Percentiles rank a stretch among this genome's conserved stretches.
These are phyloP conservation scores for Cyclotella baltica DNA, from an alignment of 108 stramenopile genomes.

Conservation along the genomic window DNA sequence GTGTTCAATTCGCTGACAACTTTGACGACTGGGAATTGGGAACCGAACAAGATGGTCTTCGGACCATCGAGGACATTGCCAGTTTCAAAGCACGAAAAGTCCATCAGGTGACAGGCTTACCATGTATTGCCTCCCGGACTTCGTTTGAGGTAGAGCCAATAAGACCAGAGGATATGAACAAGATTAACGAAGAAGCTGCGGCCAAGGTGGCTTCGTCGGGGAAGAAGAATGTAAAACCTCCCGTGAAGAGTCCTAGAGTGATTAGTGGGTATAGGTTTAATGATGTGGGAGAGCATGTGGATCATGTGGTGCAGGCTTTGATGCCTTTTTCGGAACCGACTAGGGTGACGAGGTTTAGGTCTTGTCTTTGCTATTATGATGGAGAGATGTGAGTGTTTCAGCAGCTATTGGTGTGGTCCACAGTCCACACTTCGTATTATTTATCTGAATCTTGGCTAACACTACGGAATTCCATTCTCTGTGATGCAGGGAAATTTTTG, in stretches of 20 bases:
- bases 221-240: constrained; percentile 38
- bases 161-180: constrained; percentile 53
- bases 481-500: constrained; percentile 84
- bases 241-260: constrained; percentile 59
- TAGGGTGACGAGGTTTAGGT: constrained; percentile 76
- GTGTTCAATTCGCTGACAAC: constrained; percentile 86
- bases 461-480: too few species aligned
- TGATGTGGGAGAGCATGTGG: constrained; percentile 80
- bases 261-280: constrained; percentile 84
- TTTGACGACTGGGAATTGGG: constrained; percentile 86
- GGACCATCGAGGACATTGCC: constrained; percentile 85
- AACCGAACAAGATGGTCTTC: constrained; percentile 61
- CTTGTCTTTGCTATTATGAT: constrained; percentile 89
- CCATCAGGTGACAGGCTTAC: constrained; percentile 79
- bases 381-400: too few species aligned
- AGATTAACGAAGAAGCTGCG: constrained; percentile 11
- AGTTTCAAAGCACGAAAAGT: constrained; percentile 85
- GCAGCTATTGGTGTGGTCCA: too few species aligned
- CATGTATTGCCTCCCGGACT: constrained; percentile 76
- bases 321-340: constrained; percentile 77
- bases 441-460: too few species aligned
- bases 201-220: constrained; percentile 16
- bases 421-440: too few species aligned
- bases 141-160: constrained; percentile 87
- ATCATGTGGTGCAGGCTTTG: constrained; percentile 77